phyloP scores from a whole-genome alignment of 345 rosid species.

The Syzygium oleosum region DNA sequence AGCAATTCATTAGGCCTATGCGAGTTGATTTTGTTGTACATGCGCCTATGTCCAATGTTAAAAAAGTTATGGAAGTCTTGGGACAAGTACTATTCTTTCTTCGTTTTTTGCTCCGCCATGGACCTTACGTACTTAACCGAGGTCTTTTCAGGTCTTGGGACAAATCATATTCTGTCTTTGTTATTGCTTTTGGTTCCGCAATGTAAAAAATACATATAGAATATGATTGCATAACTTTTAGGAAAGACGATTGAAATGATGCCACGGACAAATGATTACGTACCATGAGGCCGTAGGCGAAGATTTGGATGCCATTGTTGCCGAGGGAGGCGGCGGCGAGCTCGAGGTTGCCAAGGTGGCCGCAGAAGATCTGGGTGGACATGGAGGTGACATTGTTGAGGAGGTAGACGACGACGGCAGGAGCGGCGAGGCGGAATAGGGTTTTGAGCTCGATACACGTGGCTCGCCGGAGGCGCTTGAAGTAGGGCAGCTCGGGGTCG shows the following conservation, averaged over 20 bases:
- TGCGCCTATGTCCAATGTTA: not conserved
- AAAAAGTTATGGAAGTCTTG: not conserved
- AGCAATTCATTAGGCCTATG: not conserved
- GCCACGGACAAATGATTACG: not conserved
- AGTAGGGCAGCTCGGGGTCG: slow-evolving; percentile 17
- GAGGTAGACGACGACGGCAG: slow-evolving; percentile 49
- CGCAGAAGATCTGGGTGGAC: slow-evolving; percentile 54
- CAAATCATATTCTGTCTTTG: too few relatives aligned
- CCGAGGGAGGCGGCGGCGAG: slow-evolving; percentile 58
- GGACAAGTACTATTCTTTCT: not conserved
- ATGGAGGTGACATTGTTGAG: slow-evolving; percentile 41
- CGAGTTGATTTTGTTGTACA: not conserved
- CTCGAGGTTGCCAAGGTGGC: slow-evolving; percentile 57
- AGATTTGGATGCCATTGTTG: slow-evolving; percentile 44
- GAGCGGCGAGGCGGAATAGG: slow-evolving; percentile 42
- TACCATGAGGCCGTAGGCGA: slow-evolving; percentile 49
- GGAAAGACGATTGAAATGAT: not conserved
- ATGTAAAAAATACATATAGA: too few relatives aligned
- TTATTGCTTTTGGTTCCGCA: too few relatives aligned
- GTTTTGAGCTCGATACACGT: slow-evolving; percentile 37
- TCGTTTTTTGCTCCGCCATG: not conserved
- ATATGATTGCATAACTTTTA: not conserved
- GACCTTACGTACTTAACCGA: too few relatives aligned
- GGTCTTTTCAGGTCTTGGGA: too few relatives aligned
- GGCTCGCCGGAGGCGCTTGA: slow-evolving; percentile 26